phyloP scores from a whole-genome alignment of 371 early-diverging fungal genomes.

The Mortierella sp. region DNA sequence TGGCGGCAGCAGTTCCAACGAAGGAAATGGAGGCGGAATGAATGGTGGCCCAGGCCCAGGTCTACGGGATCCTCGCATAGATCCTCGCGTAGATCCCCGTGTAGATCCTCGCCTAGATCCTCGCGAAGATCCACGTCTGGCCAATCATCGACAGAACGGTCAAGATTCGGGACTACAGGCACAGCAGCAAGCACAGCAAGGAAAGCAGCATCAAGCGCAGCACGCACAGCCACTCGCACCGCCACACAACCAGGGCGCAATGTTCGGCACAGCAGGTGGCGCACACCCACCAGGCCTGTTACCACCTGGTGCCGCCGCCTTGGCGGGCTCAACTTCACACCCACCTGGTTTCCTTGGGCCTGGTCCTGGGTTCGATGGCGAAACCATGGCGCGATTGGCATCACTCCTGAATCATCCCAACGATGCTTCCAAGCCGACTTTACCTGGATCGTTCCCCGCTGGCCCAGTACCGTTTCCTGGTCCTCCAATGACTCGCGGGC shows the following conservation, averaged over 20 bases:
- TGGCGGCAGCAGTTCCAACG: slow-evolving; percentile 6
- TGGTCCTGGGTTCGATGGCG: slow-evolving; percentile 13
- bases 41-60: not conserved
- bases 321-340: not conserved
- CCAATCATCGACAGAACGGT: not conserved
- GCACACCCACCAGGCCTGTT: not conserved
- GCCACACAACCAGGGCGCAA: slow-evolving; percentile 13
- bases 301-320: not conserved
- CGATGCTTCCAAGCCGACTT: slow-evolving; percentile 5
- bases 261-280: not conserved
- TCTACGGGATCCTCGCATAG: slow-evolving; percentile 6
- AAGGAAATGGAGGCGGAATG: slow-evolving; percentile 4
- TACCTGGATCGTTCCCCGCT: not conserved
- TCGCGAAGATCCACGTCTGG: slow-evolving; percentile 9
- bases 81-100: slow-evolving; percentile 9
- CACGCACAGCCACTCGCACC: slow-evolving; percentile 33
- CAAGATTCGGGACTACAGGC: slow-evolving; percentile 1
- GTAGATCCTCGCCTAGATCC: slow-evolving; percentile 20
- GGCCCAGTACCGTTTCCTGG: not conserved
- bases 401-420: slow-evolving; percentile 24
- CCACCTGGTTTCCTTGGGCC: not conserved
- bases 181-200: not conserved
- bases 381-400: slow-evolving; percentile 26
- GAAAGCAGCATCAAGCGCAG: slow-evolving; percentile 2
- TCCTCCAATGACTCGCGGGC: not conserved